A percentile compares a stretch with the other conserved stretches of the same genome.
These are phyloP conservation scores for Emmonsia crescens DNA, from an alignment of 2,329 filamentous ascomycete genomes.

Conservation along the genomic window DNA sequence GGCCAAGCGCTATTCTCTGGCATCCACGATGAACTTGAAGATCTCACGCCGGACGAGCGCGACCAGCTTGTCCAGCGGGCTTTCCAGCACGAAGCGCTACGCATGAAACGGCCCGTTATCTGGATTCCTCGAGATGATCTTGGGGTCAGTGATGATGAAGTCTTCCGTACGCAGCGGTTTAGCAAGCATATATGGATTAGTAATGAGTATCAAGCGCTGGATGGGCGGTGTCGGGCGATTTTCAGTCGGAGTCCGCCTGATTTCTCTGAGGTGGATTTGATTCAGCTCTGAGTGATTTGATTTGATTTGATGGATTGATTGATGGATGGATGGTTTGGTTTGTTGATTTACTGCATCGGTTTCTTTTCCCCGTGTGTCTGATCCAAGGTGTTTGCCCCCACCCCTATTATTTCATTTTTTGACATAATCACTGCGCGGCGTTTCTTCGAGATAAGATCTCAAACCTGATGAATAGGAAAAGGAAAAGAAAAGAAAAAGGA, in stretches of 20 bases:
- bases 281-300: constrained; percentile 49
- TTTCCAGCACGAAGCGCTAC: constrained; percentile 80
- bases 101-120: constrained; percentile 73
- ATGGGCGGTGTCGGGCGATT: constrained; percentile 70
- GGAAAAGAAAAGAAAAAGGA: not conserved
- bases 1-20: constrained; percentile 76
- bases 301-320: not conserved
- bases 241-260: constrained; percentile 80
- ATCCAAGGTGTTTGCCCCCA: not conserved
- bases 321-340: not conserved
- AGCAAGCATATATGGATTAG: constrained; percentile 82
- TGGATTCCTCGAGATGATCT: constrained; percentile 91
- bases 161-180: constrained; percentile 62
- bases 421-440: not conserved
- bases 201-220: constrained; percentile 80
- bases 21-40: constrained; percentile 86
- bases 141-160: constrained; percentile 85
- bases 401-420: not conserved
- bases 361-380: not conserved
- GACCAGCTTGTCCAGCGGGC: constrained; percentile 76
- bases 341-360: not conserved
- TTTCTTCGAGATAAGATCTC: not conserved
- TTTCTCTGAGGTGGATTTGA: constrained; percentile 78
- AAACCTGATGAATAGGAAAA: not conserved
- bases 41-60: constrained; percentile 79